Percentiles rank a stretch among this genome's conserved stretches.
Conservation (phyloP, 1,139 yeast genomes). For the Lodderomyces theae region DNA sequence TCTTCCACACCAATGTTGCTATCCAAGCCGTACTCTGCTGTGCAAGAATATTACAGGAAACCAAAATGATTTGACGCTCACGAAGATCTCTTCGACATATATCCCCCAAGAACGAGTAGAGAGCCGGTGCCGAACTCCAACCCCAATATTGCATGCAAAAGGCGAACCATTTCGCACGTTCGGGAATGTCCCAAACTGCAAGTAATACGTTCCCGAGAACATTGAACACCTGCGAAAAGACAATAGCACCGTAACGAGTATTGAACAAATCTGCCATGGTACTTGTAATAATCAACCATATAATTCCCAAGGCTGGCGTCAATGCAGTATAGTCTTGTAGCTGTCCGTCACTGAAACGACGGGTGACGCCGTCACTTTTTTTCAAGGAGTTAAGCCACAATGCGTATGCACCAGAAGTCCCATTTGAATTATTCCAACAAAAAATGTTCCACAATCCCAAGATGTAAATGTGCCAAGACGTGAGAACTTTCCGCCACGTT, state of each 20-base stretch:
- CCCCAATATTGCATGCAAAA: conserved; percentile 46
- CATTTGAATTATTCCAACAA: conserved; percentile 60
- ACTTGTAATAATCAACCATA: conserved; percentile 43
- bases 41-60: conserved; percentile 44
- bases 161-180: conserved; percentile 48
- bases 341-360: conserved; percentile 28
- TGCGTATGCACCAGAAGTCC: conserved; percentile 49
- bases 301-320: conserved; percentile 43
- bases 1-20: conserved; percentile 48
- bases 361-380: conserved; percentile 21
- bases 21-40: conserved; percentile 45
- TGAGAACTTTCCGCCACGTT: conserved; percentile 49
- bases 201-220: conserved; percentile 38
- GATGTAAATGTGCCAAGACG: conserved; percentile 56
- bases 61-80: conserved; percentile 43
- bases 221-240: conserved; percentile 50
- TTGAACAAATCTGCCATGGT: conserved; percentile 47
- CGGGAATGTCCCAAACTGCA: conserved; percentile 48
- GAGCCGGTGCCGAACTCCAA: conserved; percentile 51
- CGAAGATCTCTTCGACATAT: conserved; percentile 45
- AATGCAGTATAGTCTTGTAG: conserved; percentile 43
- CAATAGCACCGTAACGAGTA: conserved; percentile 56
- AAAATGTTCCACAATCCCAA: conserved; percentile 53
- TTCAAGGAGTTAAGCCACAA: conserved; percentile 42
- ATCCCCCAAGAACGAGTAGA: conserved; percentile 45